These are phyloP conservation scores for Glomus cerebriforme DNA, from an alignment of 192 early-diverging fungal species.

Conservation along the genomic window DNA sequence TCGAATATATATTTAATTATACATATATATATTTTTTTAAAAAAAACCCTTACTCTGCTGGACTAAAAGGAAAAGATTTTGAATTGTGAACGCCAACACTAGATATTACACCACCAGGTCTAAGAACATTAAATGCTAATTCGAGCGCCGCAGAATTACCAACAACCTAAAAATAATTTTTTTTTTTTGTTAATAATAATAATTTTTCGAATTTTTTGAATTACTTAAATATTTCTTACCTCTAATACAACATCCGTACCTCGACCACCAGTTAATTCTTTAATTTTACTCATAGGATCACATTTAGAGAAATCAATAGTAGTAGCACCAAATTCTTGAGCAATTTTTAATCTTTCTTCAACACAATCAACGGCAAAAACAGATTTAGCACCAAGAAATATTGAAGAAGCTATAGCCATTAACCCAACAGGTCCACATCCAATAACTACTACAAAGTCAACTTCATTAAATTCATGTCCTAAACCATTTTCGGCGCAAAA, in stretches of 20 bases:
- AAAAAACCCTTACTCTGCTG: conserved; percentile 34
- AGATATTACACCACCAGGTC: conserved; percentile 54
- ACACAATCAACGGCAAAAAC: conserved; percentile 49
- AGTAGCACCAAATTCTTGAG: conserved; percentile 43
- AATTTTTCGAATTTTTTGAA: too few relatives aligned
- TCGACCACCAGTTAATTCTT: conserved; percentile 36
- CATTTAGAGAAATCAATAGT: conserved; percentile 30
- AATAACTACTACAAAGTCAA: conserved; percentile 44
- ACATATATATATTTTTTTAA: not conserved
- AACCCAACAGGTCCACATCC: conserved; percentile 61
- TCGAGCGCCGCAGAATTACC: conserved; percentile 46
- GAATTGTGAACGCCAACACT: conserved; percentile 57
- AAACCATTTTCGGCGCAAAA: conserved; percentile 56
- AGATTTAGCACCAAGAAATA: conserved; percentile 40
- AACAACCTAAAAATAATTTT: conserved; percentile 41
- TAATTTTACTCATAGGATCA: conserved; percentile 25
- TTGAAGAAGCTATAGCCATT: conserved; percentile 47
- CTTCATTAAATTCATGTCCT: not conserved
- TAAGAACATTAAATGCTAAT: conserved; percentile 48
- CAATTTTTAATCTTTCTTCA: conserved; percentile 44
- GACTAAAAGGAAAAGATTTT: conserved; percentile 54
- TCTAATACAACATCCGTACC: conserved; percentile 55
- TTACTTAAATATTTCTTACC: conserved; percentile 19
- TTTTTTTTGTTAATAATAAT: too few relatives aligned
- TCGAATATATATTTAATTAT: too few relatives aligned